These are phyloP conservation scores for Magnusiomyces tetraspermus DNA, from an alignment of 1,139 yeast genomes.

Conservation along the genomic window DNA sequence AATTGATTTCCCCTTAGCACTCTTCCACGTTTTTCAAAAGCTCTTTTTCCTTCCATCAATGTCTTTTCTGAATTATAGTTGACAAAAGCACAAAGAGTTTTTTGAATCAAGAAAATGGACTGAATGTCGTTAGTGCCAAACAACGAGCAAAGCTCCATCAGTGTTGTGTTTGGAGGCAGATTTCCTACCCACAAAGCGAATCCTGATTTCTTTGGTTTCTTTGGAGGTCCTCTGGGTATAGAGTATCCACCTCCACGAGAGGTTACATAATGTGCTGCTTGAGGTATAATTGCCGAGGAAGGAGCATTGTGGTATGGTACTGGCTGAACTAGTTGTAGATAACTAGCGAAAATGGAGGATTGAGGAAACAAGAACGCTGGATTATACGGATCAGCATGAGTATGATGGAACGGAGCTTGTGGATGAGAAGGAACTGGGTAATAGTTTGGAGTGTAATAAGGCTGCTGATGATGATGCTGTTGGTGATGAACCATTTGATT, in stretches of 20 bases:
- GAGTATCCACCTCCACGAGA: no score
- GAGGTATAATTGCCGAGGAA: no score
- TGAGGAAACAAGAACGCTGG: constrained; percentile 11
- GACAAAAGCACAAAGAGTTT: constrained; percentile 36
- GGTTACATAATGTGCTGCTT: no score
- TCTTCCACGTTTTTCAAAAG: constrained; percentile 26
- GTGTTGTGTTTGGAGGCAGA: constrained; percentile 30
- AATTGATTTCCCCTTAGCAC: constrained; percentile 29
- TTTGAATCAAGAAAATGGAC: constrained; percentile 33
- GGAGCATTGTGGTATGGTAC: neutral
- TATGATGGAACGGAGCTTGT: neutral
- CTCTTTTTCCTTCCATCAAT: constrained; percentile 27
- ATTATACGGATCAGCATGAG: constrained; percentile 5
- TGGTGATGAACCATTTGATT: neutral
- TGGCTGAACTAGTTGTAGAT: constrained; percentile 11
- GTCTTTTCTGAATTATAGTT: constrained; percentile 29
- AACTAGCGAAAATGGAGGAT: constrained; percentile 13
- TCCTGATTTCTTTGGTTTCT: constrained; percentile 33
- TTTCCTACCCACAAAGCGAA: constrained; percentile 39
- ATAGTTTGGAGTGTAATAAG: neutral
- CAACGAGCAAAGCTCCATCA: constrained; percentile 29
- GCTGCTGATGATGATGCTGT: neutral
- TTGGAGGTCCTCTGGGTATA: constrained; percentile 27
- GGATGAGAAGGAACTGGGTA: neutral
- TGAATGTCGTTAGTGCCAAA: constrained; percentile 33